These are phyloP conservation scores for Eremothecium coryli DNA, from an alignment of 1,139 yeast species.

Conservation along the genomic window DNA sequence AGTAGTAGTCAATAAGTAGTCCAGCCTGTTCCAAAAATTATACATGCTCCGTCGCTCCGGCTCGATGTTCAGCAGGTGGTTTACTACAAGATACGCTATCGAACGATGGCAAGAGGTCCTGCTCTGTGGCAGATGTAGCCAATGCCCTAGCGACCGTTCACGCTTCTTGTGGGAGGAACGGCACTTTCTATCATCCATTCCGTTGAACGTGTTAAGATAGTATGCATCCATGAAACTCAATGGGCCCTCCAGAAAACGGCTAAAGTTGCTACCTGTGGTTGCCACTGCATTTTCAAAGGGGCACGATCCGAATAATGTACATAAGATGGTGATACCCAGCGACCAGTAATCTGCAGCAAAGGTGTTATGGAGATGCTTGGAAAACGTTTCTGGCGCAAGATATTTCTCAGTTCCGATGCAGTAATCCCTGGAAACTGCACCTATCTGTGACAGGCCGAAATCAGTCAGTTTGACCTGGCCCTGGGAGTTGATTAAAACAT, in stretches of 20 bases:
- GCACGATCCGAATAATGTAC: constrained; percentile 74
- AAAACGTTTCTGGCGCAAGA: constrained; percentile 85
- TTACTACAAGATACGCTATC: not conserved
- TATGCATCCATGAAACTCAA: constrained; percentile 20
- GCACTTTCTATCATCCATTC: too few species aligned
- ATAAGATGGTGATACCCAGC: constrained; percentile 70
- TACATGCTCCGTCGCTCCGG: constrained; percentile 1
- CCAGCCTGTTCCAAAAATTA: not conserved
- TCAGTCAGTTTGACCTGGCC: constrained; percentile 76
- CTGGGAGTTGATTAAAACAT: constrained; percentile 53
- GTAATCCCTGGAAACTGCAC: constrained; percentile 52
- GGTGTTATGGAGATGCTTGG: constrained; percentile 34
- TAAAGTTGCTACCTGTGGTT: constrained; percentile 16
- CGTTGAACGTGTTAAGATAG: constrained; percentile 16
- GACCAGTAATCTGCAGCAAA: constrained; percentile 87
- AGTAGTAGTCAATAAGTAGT: too few species aligned
- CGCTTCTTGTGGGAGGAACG: not conserved
- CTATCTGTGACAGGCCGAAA: constrained; percentile 78
- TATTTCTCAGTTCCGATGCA: constrained; percentile 89
- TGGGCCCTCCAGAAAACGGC: constrained; percentile 18
- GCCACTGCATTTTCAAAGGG: constrained; percentile 59
- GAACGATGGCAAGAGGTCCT: not conserved
- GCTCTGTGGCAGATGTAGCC: constrained; percentile 7
- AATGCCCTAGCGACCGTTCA: constrained; percentile 5
- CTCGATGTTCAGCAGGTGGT: constrained; percentile 2